phyloP scores from a whole-genome alignment of 352 stramenopile species.

The Phytophthora agathidicida region DNA sequence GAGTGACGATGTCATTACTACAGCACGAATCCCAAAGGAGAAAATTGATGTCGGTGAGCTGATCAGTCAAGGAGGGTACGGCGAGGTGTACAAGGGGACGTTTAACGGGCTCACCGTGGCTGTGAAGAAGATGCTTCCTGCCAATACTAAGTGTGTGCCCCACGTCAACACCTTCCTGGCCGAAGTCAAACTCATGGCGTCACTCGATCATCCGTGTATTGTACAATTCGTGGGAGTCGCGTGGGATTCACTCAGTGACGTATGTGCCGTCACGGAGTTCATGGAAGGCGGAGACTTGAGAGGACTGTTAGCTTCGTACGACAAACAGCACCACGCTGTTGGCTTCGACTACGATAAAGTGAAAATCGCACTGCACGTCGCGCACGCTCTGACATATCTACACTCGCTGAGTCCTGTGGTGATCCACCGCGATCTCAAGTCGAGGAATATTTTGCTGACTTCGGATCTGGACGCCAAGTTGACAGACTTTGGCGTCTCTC shows the following conservation, averaged over 20 bases:
- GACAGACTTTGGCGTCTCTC: constrained; percentile 41
- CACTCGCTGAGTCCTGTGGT: constrained; percentile 57
- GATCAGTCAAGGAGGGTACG: constrained; percentile 53
- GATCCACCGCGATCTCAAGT: constrained; percentile 44
- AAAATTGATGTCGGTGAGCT: constrained; percentile 45
- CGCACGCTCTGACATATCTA: constrained; percentile 54
- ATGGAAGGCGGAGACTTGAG: constrained; percentile 67
- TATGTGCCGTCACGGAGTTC: constrained; percentile 55
- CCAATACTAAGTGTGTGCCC: constrained; percentile 34
- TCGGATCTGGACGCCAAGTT: constrained; percentile 31
- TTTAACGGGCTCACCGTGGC: constrained; percentile 49
- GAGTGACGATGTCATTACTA: too few relatives aligned
- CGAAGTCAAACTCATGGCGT: constrained; percentile 59
- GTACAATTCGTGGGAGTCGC: constrained; percentile 62
- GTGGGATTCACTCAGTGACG: constrained; percentile 51
- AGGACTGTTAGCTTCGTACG: constrained; percentile 44
- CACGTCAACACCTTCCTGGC: constrained; percentile 50
- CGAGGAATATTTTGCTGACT: constrained; percentile 36
- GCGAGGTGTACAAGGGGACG: constrained; percentile 50
- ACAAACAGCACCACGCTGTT: constrained; percentile 29
- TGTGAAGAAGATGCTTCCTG: constrained; percentile 56
- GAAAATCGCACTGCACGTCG: constrained; percentile 53
- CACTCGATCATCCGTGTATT: constrained; percentile 50
- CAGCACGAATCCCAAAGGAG: constrained; percentile 46
- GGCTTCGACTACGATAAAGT: constrained; percentile 52